Percentiles rank a stretch among this genome's conserved stretches.
phyloP scores from a whole-genome alignment of 257 asterid genomes.

The Ophiorrhiza pumila region DNA sequence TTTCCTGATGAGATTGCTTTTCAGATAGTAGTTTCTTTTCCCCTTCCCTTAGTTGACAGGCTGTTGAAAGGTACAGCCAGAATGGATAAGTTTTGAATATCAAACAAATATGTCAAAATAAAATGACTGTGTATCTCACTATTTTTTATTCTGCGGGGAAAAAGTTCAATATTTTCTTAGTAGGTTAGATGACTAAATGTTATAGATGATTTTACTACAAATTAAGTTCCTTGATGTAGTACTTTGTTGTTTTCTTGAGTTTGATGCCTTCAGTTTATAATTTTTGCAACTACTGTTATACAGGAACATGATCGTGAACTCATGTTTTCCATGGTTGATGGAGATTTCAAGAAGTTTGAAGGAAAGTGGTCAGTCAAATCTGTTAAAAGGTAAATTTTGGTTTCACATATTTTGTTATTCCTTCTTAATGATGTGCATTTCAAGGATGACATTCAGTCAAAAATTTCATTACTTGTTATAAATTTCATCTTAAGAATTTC shows the following conservation, averaged over 20 bases:
- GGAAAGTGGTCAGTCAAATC: constrained; percentile 89
- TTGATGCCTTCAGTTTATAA: constrained; percentile 3
- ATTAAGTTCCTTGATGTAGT: neutral
- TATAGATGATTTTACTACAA: neutral
- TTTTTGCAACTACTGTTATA: constrained; percentile 4
- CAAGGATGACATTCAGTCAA: neutral
- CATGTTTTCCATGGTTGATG: constrained; percentile 87
- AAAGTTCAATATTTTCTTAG: neutral
- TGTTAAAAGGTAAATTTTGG: constrained; percentile 46
- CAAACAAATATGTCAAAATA: neutral
- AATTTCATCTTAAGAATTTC: neutral
- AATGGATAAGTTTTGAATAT: too few relatives aligned
- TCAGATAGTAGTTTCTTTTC: neutral
- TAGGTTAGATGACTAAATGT: neutral
- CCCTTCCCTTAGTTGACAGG: neutral
- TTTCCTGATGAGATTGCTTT: neutral
- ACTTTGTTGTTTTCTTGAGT: neutral
- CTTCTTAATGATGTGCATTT: neutral
- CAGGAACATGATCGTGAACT: constrained; percentile 76
- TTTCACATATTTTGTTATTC: neutral
- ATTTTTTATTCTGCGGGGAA: neutral
- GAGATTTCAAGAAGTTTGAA: constrained; percentile 97
- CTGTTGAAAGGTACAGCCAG: neutral
- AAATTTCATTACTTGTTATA: neutral
- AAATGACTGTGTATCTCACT: neutral